Evolutionary conservation across 1,284 basidiomycete genomes (phyloP), one percentile per base, ranked within the genome.

Genomic region (Bondarzewia mesenterica): DNA sequence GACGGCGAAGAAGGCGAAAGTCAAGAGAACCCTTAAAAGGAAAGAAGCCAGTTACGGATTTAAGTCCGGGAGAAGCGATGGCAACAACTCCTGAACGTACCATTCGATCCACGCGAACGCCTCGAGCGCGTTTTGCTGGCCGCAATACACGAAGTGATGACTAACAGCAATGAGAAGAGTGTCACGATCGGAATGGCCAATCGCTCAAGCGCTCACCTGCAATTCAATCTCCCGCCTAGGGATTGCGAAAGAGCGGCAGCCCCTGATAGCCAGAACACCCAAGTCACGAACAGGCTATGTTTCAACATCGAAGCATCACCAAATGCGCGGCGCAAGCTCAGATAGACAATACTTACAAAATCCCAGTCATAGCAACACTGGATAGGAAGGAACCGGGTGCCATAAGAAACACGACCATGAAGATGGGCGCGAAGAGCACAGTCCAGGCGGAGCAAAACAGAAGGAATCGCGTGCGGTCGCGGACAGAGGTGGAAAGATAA

Each of bases 391-490:
- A 71, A 10, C 70, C 74, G 7, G 72, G 61, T 4, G 69, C 65
- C 44, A 71, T 58, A 43, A 75, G 61, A 71, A 89, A 85, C 39
- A 82, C 61, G 14, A 67, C 52, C 45, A 79, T 60, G 60, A 77
- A 79, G 49, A 80, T 44, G 3, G 70, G 57, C 27, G 75, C 74
- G 49, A 82, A 68, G 44, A 80, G 55, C 5, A 82, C 63, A 1
- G 86, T 89, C 86, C 87, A 89, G 54, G 70, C 65, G 15, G 80
- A 81, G 18, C 70, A 60, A 67, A 89, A 89, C 20, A 86, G 70
- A 47, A 84, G 65, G 66, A 79, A 87, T 42, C 76, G 72, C 7
- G 80, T 75, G 36, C 82, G 73, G 59, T 82, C 78, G 43, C 75
- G 75, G 52, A 82, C 75, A 29, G 70, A 61, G 16, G 54, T 54